Evolutionary conservation across 129 eudicot species (phyloP).

Genomic region (Chrysanthemum lavandulifolium): DNA sequence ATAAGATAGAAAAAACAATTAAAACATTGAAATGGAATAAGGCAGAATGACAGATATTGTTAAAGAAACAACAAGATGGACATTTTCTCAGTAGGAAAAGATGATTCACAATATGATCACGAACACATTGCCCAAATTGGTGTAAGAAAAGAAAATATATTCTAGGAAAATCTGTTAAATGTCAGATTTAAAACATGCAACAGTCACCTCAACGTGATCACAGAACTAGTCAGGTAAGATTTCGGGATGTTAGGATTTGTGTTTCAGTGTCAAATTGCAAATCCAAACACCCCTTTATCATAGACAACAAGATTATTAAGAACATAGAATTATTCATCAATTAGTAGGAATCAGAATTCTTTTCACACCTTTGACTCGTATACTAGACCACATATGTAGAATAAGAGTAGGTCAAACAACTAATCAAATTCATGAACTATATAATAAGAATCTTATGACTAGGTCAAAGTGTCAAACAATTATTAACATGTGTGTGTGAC

Average conservation of each 20-base stretch:
- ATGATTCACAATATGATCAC: conserved; percentile 10
- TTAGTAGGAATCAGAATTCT: background rate
- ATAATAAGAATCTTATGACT: no score
- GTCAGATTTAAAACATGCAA: no score
- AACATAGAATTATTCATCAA: background rate
- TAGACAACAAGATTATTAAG: conserved; percentile 13
- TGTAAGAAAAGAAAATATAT: background rate
- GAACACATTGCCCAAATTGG: conserved; percentile 15
- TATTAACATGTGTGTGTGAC: no score
- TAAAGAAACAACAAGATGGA: conserved; percentile 3
- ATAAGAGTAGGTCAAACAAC: background rate
- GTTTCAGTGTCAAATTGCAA: no score
- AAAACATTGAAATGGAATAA: conserved; percentile 6
- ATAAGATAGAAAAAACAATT: background rate
- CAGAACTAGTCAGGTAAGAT: no score
- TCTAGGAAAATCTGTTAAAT: no score
- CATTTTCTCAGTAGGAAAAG: background rate
- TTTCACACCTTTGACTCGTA: background rate
- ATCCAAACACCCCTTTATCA: background rate
- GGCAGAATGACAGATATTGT: background rate
- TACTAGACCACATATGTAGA: conserved; percentile 15
- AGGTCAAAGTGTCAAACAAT: no score
- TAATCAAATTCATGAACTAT: conserved; percentile 14
- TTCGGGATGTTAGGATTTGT: no score
- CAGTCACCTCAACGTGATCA: no score